A percentile compares a stretch with the other conserved stretches of the same genome.
Evolutionary conservation across 305 asterid genomes (phyloP).

Genomic region (Ajuga reptans): DNA sequence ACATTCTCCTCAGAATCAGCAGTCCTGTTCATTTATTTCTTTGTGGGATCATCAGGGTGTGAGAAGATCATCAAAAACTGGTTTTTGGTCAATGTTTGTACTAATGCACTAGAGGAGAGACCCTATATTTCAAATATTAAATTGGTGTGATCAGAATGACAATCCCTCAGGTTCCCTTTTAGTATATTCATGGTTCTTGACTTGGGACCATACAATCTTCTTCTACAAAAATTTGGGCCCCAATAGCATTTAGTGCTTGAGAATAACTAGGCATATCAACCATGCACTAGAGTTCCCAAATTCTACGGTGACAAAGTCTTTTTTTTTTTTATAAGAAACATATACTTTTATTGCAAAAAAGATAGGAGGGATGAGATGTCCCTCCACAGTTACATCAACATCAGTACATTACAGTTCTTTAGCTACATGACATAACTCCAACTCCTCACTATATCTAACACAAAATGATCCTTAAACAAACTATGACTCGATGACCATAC

Average conservation of each 20-base stretch:
- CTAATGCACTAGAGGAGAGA: neutral
- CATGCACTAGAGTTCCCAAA: neutral
- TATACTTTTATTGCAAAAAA: no score
- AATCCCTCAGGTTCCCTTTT: no score
- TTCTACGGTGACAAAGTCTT: neutral
- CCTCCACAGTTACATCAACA: no score
- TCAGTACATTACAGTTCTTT: no score
- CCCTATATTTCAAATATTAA: neutral
- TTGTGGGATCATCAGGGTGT: neutral
- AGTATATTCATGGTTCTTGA: no score
- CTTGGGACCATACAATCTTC: no score
- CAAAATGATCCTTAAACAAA: no score
- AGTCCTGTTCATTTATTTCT: neutral
- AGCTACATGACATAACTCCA: no score
- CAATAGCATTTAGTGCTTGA: neutral
- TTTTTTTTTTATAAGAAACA: no score
- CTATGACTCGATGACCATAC: no score
- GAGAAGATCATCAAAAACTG: slow-evolving; percentile 4
- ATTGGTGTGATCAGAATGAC: neutral
- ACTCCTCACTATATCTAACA: no score
- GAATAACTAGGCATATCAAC: neutral
- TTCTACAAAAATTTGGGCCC: neutral
- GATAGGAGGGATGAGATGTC: no score
- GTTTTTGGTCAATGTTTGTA: neutral
- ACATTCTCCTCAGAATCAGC: neutral